A percentile compares a stretch with the other conserved stretches of the same genome.
phyloP scores from a whole-genome alignment of 148 eudicot species.

The Rhododendron henanense region DNA sequence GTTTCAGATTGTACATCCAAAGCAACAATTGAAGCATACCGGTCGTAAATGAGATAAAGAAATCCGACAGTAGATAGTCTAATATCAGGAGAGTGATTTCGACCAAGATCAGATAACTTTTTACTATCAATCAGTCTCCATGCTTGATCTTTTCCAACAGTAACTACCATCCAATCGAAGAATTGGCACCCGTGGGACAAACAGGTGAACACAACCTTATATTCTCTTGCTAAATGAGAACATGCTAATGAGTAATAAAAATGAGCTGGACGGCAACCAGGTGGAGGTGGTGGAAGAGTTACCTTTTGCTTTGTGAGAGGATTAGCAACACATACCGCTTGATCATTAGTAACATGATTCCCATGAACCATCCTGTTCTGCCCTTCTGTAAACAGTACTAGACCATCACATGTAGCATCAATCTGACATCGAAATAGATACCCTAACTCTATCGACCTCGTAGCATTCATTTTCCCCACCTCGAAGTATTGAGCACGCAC shows the following conservation, averaged over 20 bases:
- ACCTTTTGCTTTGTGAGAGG: background rate
- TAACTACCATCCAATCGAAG: background rate
- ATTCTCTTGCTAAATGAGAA: background rate
- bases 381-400: background rate
- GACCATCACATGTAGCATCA: background rate
- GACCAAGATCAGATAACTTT: background rate
- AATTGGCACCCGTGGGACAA: background rate
- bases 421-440: background rate
- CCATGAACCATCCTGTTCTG: background rate
- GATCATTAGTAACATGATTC: too few species aligned
- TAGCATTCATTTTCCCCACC: background rate
- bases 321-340: background rate
- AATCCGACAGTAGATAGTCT: background rate
- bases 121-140: background rate
- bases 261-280: background rate
- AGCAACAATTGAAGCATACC: background rate
- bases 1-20: background rate
- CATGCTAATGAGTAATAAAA: background rate
- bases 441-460: background rate
- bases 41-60: background rate
- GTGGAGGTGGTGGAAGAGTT: background rate
- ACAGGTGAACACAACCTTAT: background rate
- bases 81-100: rapidly evolving
- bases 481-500: background rate
- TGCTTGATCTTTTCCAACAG: background rate